Evolutionary conservation across 441 rosid species (phyloP).

Genomic region (Gossypium lobatum): DNA sequence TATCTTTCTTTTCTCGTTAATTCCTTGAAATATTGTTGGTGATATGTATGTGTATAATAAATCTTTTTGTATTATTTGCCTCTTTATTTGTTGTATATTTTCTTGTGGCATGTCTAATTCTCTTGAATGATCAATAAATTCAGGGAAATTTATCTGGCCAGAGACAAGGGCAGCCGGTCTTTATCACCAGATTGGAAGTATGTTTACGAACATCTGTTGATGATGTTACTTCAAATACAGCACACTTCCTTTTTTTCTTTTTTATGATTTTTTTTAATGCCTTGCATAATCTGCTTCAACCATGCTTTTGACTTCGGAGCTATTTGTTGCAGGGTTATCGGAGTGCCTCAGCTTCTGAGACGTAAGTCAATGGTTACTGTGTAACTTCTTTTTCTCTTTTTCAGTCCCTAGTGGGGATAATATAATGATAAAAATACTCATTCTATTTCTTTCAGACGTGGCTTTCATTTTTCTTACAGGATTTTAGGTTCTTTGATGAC

Average conservation of each 20-base stretch:
- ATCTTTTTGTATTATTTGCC: neutral
- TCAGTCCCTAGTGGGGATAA: neutral
- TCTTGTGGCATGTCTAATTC: neutral
- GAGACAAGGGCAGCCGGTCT: slow-evolving; percentile 96
- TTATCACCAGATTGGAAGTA: slow-evolving; percentile 92
- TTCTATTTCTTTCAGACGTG: neutral
- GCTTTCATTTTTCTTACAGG: neutral
- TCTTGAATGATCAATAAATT: slow-evolving; percentile 22
- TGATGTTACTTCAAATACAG: slow-evolving; percentile 2
- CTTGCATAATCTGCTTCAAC: slow-evolving; percentile 15
- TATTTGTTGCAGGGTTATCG: slow-evolving; percentile 78
- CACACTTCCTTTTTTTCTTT: neutral
- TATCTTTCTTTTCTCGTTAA: neutral
- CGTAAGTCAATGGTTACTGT: slow-evolving; percentile 51
- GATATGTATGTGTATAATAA: neutral
- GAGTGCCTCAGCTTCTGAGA: slow-evolving; percentile 38
- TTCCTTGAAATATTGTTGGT: neutral
- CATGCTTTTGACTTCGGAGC: neutral
- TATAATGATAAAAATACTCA: neutral
- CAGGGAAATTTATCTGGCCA: slow-evolving; percentile 95
- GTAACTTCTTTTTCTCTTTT: neutral
- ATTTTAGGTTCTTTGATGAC: neutral
- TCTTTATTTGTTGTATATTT: neutral
- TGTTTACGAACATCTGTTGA: slow-evolving; percentile 24
- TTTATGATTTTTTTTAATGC: slow-evolving; percentile 7